phyloP scores from a whole-genome alignment of 805 yeast species.

The Saccharomyces cerevisiae region DNA sequence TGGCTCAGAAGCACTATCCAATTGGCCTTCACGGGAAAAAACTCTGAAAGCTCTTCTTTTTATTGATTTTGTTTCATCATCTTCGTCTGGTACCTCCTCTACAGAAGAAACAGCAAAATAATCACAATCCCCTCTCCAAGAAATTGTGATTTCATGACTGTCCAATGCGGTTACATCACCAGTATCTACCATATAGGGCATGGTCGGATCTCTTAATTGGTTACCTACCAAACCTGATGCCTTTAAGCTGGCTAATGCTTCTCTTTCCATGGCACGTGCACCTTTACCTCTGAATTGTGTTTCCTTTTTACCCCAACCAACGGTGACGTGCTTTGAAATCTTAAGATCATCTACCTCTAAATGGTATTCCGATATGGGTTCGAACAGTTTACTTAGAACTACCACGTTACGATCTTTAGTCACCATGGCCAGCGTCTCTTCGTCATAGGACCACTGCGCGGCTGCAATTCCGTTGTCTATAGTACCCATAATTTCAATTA shows the following conservation, averaged over 20 bases:
- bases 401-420: constrained; percentile 55
- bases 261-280: constrained; percentile 69
- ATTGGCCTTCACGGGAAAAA: constrained; percentile 65
- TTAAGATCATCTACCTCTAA: constrained; percentile 55
- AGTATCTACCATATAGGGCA: constrained; percentile 59
- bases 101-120: constrained; percentile 61
- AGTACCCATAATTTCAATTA: constrained; percentile 70
- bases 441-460: constrained; percentile 86
- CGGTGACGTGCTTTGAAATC: constrained; percentile 77
- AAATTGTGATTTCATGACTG: constrained; percentile 38
- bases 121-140: constrained; percentile 97
- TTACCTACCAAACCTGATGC: constrained; percentile 59
- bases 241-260: constrained; percentile 37
- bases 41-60: constrained; percentile 75
- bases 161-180: constrained; percentile 60
- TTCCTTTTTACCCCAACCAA: constrained; percentile 97
- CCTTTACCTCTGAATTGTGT: constrained; percentile 96
- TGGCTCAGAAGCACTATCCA: constrained; percentile 83
- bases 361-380: constrained; percentile 61
- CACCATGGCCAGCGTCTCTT: constrained; percentile 68
- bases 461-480: constrained; percentile 67
- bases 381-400: constrained; percentile 66
- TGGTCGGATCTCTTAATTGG: constrained; percentile 80
- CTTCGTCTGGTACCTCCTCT: constrained; percentile 42
- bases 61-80: constrained; percentile 28